Evolutionary conservation across 2,329 filamentous ascomycete genomes (phyloP), one percentile per base, ranked within the genome.

Genomic region (Curvularia sp.): DNA sequence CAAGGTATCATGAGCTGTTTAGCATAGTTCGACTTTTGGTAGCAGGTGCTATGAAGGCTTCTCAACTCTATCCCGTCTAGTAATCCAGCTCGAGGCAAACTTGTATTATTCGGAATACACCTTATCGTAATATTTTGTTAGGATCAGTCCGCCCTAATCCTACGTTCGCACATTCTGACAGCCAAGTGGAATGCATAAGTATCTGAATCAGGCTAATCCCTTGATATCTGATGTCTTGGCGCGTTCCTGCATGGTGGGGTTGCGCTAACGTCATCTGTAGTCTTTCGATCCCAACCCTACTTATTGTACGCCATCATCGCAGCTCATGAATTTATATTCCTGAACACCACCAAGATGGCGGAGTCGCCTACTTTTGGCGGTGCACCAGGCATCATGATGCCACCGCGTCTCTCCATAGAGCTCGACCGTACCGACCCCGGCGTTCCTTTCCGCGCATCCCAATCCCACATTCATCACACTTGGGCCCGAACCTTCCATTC

Each of bases 401-500:
- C 74, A 38, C 68, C 71, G 49, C 72, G 71, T 58, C 77, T 88
- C 63, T 67, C 79, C 57, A 78, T 80, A 60, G 87, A 89, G 74
- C 80, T 89, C 61, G 80, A 81, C 32, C 82, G 81, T 63, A 82
- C 86, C 73, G 82, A 88, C 70, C 82, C 86, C 65, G 77, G 81
- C 57, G 78, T 95, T 38, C 87, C 92, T 42, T 97, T 98, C 80
- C 90, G 89, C 75, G 91, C 91, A 5, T 84, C 83, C 57, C 81
- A 85, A 59, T 82, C 86, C 52, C 88, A 98, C 77, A 79, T 88
- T 48, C 95, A 98, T 80, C 89, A 89, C 70, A 99, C 95, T 19
- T 99, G 95, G 95, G 95, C 95, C 38, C 89, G 89, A 73, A 98
- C 95, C 49, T 97, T 96, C 80, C 89, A 90, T 71, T 95, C 90